A percentile compares a stretch with the other conserved stretches of the same genome.
phyloP scores from a whole-genome alignment of 495 filamentous ascomycete species.

The Cercophora scortea region DNA sequence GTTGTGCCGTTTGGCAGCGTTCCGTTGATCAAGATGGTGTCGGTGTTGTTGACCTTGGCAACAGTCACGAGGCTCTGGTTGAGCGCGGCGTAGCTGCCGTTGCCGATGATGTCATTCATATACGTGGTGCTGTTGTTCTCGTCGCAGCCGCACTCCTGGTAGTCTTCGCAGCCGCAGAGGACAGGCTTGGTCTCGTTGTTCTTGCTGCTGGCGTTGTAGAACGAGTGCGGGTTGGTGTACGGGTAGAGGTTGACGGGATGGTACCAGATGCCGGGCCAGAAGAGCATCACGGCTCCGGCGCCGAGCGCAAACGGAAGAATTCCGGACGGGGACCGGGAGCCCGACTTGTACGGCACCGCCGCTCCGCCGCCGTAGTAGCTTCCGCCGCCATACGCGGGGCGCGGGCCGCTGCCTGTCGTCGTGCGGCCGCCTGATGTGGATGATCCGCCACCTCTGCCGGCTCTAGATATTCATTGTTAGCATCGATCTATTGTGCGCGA shows the following conservation, averaged over 20 bases:
- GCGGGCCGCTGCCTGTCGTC: conserved; percentile 55
- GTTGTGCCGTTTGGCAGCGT: conserved; percentile 82
- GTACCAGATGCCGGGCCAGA: conserved; percentile 50
- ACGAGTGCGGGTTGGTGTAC: conserved; percentile 54
- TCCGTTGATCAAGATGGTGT: conserved; percentile 74
- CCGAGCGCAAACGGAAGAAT: conserved; percentile 49
- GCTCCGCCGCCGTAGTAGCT: conserved; percentile 76
- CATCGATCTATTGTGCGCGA: not conserved
- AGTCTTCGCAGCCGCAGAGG: conserved; percentile 63
- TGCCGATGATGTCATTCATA: conserved; percentile 53
- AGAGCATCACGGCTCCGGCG: conserved; percentile 46
- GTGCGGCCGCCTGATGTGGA: conserved; percentile 58
- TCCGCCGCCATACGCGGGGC: conserved; percentile 56
- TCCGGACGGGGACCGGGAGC: conserved; percentile 50
- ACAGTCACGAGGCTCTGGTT: conserved; percentile 60
- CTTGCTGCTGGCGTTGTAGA: conserved; percentile 46
- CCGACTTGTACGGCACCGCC: conserved; percentile 57
- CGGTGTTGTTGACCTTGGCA: conserved; percentile 63
- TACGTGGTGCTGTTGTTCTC: conserved; percentile 55
- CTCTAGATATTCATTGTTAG: not conserved
- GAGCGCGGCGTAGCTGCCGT: conserved; percentile 48
- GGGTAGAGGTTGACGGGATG: conserved; percentile 64
- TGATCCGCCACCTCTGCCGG: conserved; percentile 20
- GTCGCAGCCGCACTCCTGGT: conserved; percentile 74
- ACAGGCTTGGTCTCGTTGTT: conserved; percentile 67